Percentiles rank a stretch among this genome's conserved stretches.
Conservation (phyloP, 1,284 basidiomycete genomes). For the Porphyrellus sp. region DNA sequence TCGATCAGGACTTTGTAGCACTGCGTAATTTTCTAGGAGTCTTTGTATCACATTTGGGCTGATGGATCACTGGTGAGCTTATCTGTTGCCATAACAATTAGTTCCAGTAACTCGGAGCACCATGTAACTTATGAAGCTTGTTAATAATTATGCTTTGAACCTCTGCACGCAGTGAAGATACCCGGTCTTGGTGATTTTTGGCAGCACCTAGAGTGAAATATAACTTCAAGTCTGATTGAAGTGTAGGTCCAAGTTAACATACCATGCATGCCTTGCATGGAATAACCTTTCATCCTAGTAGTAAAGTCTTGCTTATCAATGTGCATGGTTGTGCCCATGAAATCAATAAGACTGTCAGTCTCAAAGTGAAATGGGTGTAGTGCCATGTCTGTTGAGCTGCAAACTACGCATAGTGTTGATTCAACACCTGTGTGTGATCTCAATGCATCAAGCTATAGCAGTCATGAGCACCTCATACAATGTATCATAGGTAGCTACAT, state of each 20-base stretch:
- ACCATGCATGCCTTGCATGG: background rate
- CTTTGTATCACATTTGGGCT: too few relatives aligned
- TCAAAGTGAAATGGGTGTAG: background rate
- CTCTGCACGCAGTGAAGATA: background rate
- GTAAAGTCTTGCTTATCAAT: conserved; percentile 4
- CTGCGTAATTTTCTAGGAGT: too few relatives aligned
- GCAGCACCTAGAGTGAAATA: background rate
- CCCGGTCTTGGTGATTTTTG: background rate
- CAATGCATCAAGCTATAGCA: conserved; percentile 3
- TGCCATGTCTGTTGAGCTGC: conserved; percentile 3
- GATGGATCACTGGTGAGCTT: too few relatives aligned
- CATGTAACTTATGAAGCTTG: too few relatives aligned
- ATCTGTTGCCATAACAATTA: too few relatives aligned
- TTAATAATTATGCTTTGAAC: background rate
- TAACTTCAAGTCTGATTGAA: background rate
- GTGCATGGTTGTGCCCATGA: conserved; percentile 4
- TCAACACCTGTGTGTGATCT: conserved; percentile 4
- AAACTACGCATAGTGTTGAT: conserved; percentile 1
- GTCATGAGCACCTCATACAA: background rate
- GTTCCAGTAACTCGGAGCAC: too few relatives aligned
- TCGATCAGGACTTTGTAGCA: too few relatives aligned
- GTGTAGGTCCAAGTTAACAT: background rate
- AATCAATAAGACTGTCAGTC: conserved; percentile 5
- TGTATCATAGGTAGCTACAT: background rate
- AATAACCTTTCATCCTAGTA: background rate